Conservation (phyloP, 495 filamentous ascomycete genomes). For the Parmelia sp. region DNA sequence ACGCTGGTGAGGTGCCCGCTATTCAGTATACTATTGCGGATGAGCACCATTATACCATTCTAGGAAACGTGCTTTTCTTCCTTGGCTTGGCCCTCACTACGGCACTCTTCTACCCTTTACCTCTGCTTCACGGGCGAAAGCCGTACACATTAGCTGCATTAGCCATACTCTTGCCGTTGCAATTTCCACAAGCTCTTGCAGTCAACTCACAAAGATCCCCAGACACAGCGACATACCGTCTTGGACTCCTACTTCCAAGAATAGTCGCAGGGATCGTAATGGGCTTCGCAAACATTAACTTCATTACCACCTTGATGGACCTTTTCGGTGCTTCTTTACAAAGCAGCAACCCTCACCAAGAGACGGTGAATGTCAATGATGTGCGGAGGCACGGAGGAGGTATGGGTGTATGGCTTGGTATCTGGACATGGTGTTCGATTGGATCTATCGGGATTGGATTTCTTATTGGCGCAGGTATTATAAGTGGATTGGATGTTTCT, state of each 20-base stretch:
- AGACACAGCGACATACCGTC: slow-evolving; percentile 48
- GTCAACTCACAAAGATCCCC: slow-evolving; percentile 51
- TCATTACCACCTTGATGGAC: slow-evolving; percentile 61
- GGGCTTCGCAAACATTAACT: slow-evolving; percentile 72
- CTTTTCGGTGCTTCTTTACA: slow-evolving; percentile 68
- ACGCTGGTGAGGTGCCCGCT: slow-evolving; percentile 66
- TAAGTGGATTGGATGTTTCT: slow-evolving; percentile 50
- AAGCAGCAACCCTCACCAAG: slow-evolving; percentile 63
- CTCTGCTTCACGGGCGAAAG: slow-evolving; percentile 70
- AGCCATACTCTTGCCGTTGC: slow-evolving; percentile 59
- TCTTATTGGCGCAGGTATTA: slow-evolving; percentile 58
- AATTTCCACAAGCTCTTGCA: slow-evolving; percentile 66
- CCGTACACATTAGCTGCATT: slow-evolving; percentile 62
- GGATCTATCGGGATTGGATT: slow-evolving; percentile 64
- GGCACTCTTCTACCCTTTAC: slow-evolving; percentile 64
- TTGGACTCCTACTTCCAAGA: slow-evolving; percentile 55
- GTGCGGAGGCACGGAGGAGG: slow-evolving; percentile 65
- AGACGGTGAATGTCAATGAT: slow-evolving; percentile 55
- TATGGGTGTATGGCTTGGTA: slow-evolving; percentile 68
- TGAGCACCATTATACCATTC: slow-evolving; percentile 55
- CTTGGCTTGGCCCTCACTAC: slow-evolving; percentile 61
- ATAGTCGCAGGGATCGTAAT: slow-evolving; percentile 58
- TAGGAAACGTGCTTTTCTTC: slow-evolving; percentile 68
- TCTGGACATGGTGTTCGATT: slow-evolving; percentile 69
- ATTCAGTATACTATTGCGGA: slow-evolving; percentile 69